Base-by-base conservation (phyloP, 805 yeast genomes). In the Metschnikowia proteae region DNA sequence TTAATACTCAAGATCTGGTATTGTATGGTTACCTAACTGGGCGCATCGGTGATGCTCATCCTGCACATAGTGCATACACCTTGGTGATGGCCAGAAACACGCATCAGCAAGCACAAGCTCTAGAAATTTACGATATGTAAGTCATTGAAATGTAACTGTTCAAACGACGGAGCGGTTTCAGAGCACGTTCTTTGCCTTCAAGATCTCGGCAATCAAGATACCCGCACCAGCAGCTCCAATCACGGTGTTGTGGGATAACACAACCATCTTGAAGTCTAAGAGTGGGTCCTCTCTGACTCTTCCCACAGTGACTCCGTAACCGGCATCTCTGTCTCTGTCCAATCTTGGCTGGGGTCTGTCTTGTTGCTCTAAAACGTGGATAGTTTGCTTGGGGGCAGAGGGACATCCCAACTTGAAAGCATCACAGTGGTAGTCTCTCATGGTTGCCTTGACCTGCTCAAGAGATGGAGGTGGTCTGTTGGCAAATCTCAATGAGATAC, bases 171-270 rank as follows among this genome's bases (percentile, higher is more conserved):
- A 4, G 11, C 28, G 5, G 6, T 31, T 22, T 48, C 78, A 90
- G 54, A 92, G 78, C 57, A 88, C 69, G 52, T 81, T 78, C 73
- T 86, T 90, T 51, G 91, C 91, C 51, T 80, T 70, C 60, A 94
- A 77, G 47, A 90, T 76, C 75, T 94, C 99, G 46, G 96, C 99
- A 66, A 94, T 94, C 68, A 94, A 81, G 52, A 94, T 78, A 68
- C 99, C 99, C 6, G 97, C 86, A 66, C 99, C 99, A 26, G 99
- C 99, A 63, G 99, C 99, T 64, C 99, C 99, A 58, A 94, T 88
- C 61, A 94, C 80, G 47, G 99, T 94, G 78, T 94, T 94, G 71
- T 94, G 99, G 27, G 97, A 91, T 57, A 94, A 75, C n/a, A 90
- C 94, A 47, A 94, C 97, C 91, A 94, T 92, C 74, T 94, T 94